These are phyloP conservation scores for Penicillium argentinense DNA, from an alignment of 495 filamentous ascomycete genomes.

Conservation along the genomic window DNA sequence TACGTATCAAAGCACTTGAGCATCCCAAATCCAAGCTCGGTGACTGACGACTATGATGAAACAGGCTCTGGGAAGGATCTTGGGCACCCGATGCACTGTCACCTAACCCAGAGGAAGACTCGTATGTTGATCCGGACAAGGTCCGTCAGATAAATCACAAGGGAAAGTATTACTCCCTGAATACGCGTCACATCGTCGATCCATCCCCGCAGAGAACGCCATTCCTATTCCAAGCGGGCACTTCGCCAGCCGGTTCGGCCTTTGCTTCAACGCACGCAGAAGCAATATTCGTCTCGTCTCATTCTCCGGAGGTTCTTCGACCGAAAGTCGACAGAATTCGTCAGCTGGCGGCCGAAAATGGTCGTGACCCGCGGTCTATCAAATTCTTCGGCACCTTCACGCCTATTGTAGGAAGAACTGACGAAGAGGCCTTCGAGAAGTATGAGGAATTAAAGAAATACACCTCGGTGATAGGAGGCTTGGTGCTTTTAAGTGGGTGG, in stretches of 20 bases:
- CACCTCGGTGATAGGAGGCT: conserved; percentile 52
- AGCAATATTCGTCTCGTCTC: conserved; percentile 61
- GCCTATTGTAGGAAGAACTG: conserved; percentile 55
- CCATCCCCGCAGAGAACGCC: conserved; percentile 64
- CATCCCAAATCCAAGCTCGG: background rate
- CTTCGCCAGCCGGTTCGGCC: conserved; percentile 53
- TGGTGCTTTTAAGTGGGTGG: conserved; percentile 62
- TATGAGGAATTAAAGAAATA: conserved; percentile 51
- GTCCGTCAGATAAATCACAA: conserved; percentile 59
- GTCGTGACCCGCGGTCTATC: conserved; percentile 54
- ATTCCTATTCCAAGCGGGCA: conserved; percentile 65
- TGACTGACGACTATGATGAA: background rate
- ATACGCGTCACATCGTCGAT: conserved; percentile 54
- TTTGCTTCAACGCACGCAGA: conserved; percentile 65
- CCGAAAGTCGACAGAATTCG: conserved; percentile 58
- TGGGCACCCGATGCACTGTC: conserved; percentile 56
- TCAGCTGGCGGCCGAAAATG: conserved; percentile 46
- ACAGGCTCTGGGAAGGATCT: conserved; percentile 59
- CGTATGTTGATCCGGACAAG: conserved; percentile 54
- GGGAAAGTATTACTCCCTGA: conserved; percentile 57
- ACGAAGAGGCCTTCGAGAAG: conserved; percentile 57
- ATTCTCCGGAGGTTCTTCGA: conserved; percentile 48
- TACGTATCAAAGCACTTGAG: conserved; percentile 13
- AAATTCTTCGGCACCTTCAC: conserved; percentile 63
- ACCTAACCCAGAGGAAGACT: conserved; percentile 48